Base-by-base conservation (phyloP, 495 filamentous ascomycete species). In the Trichoderma erinaceum region DNA sequence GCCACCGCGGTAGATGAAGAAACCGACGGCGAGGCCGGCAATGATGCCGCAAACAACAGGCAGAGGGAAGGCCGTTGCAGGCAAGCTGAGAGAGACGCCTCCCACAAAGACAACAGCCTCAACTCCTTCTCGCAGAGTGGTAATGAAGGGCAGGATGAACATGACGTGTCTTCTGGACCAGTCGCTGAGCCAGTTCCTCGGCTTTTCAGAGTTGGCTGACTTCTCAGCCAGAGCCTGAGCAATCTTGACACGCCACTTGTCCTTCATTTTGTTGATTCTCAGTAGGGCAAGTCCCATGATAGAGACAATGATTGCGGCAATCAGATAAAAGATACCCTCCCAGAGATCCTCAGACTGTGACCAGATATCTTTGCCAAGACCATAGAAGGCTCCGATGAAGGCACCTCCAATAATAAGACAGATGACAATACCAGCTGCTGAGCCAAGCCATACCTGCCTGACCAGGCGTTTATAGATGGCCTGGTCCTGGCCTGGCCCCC, bases 91-190 rank as follows among this genome's bases (percentile, higher is more conserved):
- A 18, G 86, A 80, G 29, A 91, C 88, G 38, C 89, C 89, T 12
- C 87, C 88, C 21, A 92, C 84, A 73, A 89, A 92, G n/a, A 90
- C 79, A 21, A 90, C 85, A 4, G 85, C 87, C 68, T 92, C 89
- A 3, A 91, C 73, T 12, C 89, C 89, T 72, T 92, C 89, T 27
- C 89, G 80, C 6, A 92, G 76, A 8, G 88, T 85, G 1, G 89
- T 92, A 71, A 91, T 81, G 73, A 91, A 89, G 0, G 89, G 89
- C 15, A 92, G 75, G n/a, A 89, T 68, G 71, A 90, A 88, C 85
- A 92, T 87, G 38, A 81, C 83, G 67, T 92, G 89, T 68, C 86
- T 88, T 73, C 86, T 80, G 41, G 77, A 70, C 80, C 82, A 88
- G 29, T 73, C 71, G 75, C 85, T 84, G 66, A 89, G 75, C 2